Base-by-base conservation (phyloP, 108 stramenopile species). In the Cyclostephanos tholiformis region DNA sequence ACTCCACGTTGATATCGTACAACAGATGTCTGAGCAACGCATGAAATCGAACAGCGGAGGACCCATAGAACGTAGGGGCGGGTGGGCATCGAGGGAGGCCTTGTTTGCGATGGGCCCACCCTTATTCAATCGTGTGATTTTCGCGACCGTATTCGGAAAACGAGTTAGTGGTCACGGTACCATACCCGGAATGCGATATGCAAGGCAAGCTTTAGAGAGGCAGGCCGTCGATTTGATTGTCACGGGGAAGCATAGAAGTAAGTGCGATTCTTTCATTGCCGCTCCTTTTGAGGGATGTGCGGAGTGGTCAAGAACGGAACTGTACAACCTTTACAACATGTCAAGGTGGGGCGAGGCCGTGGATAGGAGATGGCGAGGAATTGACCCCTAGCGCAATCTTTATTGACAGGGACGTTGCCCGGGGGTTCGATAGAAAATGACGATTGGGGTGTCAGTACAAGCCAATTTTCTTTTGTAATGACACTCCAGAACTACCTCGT, bases 101-200 rank as follows among this genome's bases (percentile, higher is more conserved):
- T 29, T 67, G 10, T 67, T 67, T 26, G 14, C 41, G 11, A 67
- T 53, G 36, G 67, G 67, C 4, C 67, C 67, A 67, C 67, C 67
- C 2, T 0, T 67, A 23, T 67, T 32, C 14, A 67, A 67, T 50
- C 46, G 48, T 30, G 27, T 67, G 27, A 44, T 67, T 27, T 51
- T 67, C 14, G 29, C 22, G 20, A 17, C 25, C 11, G 48, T 67
- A 16, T 67, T 67, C 23, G 67, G 67, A 51, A 55, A 67, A 26
- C 6, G 29, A 26, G 52, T 44, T 55, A 44, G 22, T 0, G 32
- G 26, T 16, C 12, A 44, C 9, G 67, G 67, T 6, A 36, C 26
- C 30, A 35, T 67, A 30, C 52, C 50, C 13, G 48, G 22, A 36
- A 49, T 67, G 20, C 29, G 6, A 52, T 8, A 29, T n/a, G 27